phyloP scores from a whole-genome alignment of 176 grass and related monocot genomes.

The Bromus sterilis region DNA sequence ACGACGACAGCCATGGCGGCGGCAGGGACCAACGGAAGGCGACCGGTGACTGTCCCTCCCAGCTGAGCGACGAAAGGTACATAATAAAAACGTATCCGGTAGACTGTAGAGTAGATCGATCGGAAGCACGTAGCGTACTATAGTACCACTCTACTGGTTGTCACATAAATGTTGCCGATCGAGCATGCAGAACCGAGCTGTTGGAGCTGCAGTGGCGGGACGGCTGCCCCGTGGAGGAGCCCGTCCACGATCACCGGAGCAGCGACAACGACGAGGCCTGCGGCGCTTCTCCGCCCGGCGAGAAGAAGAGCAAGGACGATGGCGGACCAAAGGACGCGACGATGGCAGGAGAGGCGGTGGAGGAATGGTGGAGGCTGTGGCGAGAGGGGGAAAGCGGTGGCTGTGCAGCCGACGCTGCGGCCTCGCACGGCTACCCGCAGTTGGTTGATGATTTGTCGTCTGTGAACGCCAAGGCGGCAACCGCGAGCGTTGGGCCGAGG shows the following conservation, averaged over 20 bases:
- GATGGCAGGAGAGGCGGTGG: neutral
- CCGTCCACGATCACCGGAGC: neutral
- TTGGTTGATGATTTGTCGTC: neutral
- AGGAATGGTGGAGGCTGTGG: slow-evolving; percentile 11
- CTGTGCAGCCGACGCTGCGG: neutral
- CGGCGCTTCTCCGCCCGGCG: neutral
- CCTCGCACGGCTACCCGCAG: neutral
- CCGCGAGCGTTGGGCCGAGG: neutral
- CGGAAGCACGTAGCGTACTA: neutral
- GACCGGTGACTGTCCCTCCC: neutral
- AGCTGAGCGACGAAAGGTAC: neutral
- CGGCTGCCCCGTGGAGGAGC: slow-evolving; percentile 7
- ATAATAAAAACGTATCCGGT: too few species aligned
- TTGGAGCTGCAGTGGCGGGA: slow-evolving; percentile 4
- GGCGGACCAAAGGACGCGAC: neutral
- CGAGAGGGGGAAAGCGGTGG: neutral
- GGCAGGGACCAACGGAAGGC: neutral
- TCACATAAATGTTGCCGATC: neutral
- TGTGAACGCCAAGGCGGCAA: neutral
- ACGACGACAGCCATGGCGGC: neutral
- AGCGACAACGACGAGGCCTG: neutral
- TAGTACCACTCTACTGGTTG: neutral
- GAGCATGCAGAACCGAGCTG: neutral
- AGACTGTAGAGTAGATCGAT: neutral
- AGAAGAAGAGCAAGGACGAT: neutral